A percentile compares a stretch with the other conserved stretches of the same genome.
These are phyloP conservation scores for Chlamydomonas reinhardtii DNA, from an alignment of 163 green algal genomes.

Conservation along the genomic window DNA sequence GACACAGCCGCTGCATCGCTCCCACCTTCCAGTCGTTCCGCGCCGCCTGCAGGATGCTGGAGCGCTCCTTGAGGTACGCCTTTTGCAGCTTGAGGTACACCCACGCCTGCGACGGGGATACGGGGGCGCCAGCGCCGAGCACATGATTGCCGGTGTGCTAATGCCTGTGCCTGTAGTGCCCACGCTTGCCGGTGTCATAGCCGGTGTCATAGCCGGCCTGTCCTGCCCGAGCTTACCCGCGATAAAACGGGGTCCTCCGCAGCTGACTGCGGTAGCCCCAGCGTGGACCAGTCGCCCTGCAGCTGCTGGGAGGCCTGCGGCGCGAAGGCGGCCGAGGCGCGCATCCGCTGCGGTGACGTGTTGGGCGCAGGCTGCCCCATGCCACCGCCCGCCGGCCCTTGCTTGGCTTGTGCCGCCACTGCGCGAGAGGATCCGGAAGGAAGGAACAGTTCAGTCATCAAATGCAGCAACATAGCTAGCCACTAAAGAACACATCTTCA, in stretches of 20 bases:
- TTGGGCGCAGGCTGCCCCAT: not conserved
- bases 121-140: no score
- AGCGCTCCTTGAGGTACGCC: conserved; percentile 49
- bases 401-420: conserved; percentile 22
- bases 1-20: no score
- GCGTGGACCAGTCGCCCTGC: conserved; percentile 3
- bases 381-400: not conserved
- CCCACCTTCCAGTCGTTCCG: conserved; percentile 38
- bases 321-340: no score
- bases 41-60: conserved; percentile 23
- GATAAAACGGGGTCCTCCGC: conserved; percentile 43
- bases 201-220: no score
- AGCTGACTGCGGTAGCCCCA: conserved; percentile 3
- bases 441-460: no score
- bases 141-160: no score
- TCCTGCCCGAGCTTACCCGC: conserved; percentile 15
- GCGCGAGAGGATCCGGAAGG: not conserved
- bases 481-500: no score
- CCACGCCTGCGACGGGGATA: conserved; percentile 18
- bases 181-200: no score
- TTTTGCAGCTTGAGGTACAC: conserved; percentile 51
- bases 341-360: conserved; percentile 9
- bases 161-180: no score
- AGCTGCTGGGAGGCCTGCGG: conserved; percentile 1
- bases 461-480: no score